phyloP scores from a whole-genome alignment of 1,284 basidiomycete species.

The Xanthoconium separans region DNA sequence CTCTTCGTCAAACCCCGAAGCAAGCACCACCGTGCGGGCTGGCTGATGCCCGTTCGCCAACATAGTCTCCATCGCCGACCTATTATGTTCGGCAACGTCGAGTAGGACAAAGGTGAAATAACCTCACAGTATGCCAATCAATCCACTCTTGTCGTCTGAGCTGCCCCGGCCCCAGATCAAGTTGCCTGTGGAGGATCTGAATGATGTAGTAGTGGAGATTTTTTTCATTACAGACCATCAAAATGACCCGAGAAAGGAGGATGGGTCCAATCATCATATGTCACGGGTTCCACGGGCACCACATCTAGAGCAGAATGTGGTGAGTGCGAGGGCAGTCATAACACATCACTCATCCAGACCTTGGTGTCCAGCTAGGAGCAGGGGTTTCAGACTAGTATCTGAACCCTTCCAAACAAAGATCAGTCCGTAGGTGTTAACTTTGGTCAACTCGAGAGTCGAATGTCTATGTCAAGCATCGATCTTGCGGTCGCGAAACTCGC shows the following conservation, averaged over 20 bases:
- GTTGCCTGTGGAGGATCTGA: constrained; percentile 25
- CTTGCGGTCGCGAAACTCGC: background rate
- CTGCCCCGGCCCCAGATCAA: constrained; percentile 53
- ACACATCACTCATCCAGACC: constrained; percentile 36
- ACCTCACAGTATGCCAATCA: constrained; percentile 44
- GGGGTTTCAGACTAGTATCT: constrained; percentile 55
- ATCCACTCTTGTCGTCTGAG: constrained; percentile 50
- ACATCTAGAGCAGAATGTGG: constrained; percentile 40
- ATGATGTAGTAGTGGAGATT: background rate
- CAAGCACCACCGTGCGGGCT: constrained; percentile 49
- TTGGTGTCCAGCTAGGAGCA: constrained; percentile 67
- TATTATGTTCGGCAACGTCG: constrained; percentile 1
- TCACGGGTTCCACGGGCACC: constrained; percentile 55
- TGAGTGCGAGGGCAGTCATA: background rate
- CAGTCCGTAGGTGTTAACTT: constrained; percentile 65
- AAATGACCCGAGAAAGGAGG: constrained; percentile 54
- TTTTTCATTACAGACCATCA: constrained; percentile 35
- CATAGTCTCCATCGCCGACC: constrained; percentile 43
- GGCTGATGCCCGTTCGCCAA: constrained; percentile 46
- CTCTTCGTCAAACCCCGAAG: constrained; percentile 69
- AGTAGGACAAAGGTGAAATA: background rate
- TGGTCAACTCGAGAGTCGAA: constrained; percentile 47
- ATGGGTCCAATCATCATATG: constrained; percentile 53
- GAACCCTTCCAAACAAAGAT: constrained; percentile 65
- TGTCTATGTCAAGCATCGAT: constrained; percentile 39